These are phyloP conservation scores for Gossypium lobatum DNA, from an alignment of 441 rosid genomes.

Conservation along the genomic window DNA sequence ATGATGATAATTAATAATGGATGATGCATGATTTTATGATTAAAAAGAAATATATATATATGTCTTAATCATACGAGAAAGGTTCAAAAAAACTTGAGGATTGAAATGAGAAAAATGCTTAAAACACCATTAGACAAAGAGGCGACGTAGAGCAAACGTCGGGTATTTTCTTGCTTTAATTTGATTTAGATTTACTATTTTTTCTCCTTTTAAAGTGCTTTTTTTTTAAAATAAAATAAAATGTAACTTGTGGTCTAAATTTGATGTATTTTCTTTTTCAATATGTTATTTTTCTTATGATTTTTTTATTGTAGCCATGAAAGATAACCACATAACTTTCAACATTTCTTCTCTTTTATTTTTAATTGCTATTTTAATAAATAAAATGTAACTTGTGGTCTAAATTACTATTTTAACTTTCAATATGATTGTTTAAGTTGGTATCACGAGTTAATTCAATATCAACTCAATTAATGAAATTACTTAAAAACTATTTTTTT, in stretches of 20 bases:
- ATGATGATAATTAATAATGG: not conserved
- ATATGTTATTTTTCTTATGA: not conserved
- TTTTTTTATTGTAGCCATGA: not conserved
- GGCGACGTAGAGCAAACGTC: conserved; percentile 2
- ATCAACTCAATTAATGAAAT: too few relatives aligned
- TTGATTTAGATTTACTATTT: not conserved
- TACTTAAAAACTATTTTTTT: too few relatives aligned
- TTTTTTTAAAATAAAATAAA: not conserved
- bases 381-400: too few relatives aligned
- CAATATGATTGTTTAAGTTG: too few relatives aligned
- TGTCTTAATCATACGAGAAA: not conserved
- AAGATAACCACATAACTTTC: too few relatives aligned
- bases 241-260: not conserved
- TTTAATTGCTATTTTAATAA: too few relatives aligned
- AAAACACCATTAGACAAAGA: not conserved
- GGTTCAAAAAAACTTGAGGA: not conserved
- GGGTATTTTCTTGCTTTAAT: not conserved
- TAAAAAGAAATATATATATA: not conserved
- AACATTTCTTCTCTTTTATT: too few relatives aligned
- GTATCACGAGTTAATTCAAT: too few relatives aligned
- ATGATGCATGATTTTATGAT: not conserved
- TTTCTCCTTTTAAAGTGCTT: not conserved
- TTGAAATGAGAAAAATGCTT: conserved; percentile 2
- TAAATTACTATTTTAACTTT: too few relatives aligned
- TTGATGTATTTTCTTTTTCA: not conserved